A percentile compares a stretch with the other conserved stretches of the same genome.
These are phyloP conservation scores for Marasmius sp. DNA, from an alignment of 1,284 basidiomycete genomes.

Conservation along the genomic window DNA sequence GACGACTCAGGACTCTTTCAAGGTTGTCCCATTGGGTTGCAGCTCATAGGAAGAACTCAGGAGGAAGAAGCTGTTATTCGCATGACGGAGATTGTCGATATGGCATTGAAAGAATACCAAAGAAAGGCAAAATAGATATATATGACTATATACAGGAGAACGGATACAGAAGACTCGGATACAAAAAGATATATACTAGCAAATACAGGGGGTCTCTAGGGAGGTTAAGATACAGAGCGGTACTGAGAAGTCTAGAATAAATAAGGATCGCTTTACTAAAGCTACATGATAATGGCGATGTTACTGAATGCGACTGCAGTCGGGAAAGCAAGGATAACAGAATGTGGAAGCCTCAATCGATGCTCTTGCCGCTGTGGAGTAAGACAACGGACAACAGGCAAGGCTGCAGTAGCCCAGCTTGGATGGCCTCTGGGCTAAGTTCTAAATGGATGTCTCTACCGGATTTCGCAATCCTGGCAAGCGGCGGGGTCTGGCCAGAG, in stretches of 20 bases:
- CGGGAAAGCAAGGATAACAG: background rate
- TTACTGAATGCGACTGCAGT: too few species aligned
- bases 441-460: conserved; percentile 27
- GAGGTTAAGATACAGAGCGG: background rate
- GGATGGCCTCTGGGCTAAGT: conserved; percentile 25
- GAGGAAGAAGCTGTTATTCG: conserved; percentile 65
- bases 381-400: conserved; percentile 27
- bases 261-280: too few species aligned
- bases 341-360: conserved; percentile 24
- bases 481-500: conserved; percentile 13
- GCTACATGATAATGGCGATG: too few species aligned
- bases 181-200: background rate
- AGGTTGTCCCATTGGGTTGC: conserved; percentile 65
- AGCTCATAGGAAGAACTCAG: conserved; percentile 62
- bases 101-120: conserved; percentile 30
- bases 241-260: background rate
- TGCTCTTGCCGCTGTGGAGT: conserved; percentile 27
- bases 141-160: background rate
- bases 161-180: background rate
- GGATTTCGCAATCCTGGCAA: conserved; percentile 27
- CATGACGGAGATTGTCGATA: conserved; percentile 53
- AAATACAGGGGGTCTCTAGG: background rate
- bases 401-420: conserved; percentile 27
- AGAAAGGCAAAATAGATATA: background rate
- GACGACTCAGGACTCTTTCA: conserved; percentile 59